Percentiles rank a stretch among this genome's conserved stretches.
phyloP scores from a whole-genome alignment of 768 basidiomycete species.

The Lentinula raphanica region DNA sequence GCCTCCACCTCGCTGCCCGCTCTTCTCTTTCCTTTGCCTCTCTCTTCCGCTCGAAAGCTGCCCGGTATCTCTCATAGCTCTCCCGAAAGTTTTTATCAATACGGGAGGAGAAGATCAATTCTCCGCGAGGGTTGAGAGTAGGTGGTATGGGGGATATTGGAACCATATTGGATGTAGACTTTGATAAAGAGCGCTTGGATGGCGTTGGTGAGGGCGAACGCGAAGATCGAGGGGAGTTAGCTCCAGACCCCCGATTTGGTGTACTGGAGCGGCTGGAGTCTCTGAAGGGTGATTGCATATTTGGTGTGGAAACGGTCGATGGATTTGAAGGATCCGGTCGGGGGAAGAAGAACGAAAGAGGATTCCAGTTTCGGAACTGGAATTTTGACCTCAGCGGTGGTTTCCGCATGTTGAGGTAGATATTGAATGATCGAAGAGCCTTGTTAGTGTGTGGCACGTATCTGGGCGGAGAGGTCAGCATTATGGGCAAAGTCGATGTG shows the following conservation, averaged over 20 bases:
- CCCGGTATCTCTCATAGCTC: constrained; percentile 86
- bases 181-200: constrained; percentile 14
- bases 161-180: constrained; percentile 37
- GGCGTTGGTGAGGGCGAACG: constrained; percentile 22
- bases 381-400: constrained; percentile 64
- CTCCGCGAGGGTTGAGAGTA: constrained; percentile 85
- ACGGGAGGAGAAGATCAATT: constrained; percentile 91
- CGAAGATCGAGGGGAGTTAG: constrained; percentile 18
- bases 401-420: constrained; percentile 92
- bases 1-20: constrained; percentile 25
- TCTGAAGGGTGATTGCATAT: constrained; percentile 26
- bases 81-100: constrained; percentile 82
- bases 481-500: not conserved
- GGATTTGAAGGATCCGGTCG: constrained; percentile 30
- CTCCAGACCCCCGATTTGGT: constrained; percentile 10
- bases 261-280: constrained; percentile 15
- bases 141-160: constrained; percentile 84
- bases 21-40: constrained; percentile 52
- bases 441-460: constrained; percentile 96
- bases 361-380: constrained; percentile 33
- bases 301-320: constrained; percentile 23
- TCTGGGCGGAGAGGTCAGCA: constrained; percentile 36
- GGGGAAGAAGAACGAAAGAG: constrained; percentile 55
- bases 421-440: constrained; percentile 88
- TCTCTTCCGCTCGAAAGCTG: constrained; percentile 76